A percentile compares a stretch with the other conserved stretches of the same genome.
phyloP scores from a whole-genome alignment of 228 moss, liverwort and hornwort species.

The Sphagnum fallax region DNA sequence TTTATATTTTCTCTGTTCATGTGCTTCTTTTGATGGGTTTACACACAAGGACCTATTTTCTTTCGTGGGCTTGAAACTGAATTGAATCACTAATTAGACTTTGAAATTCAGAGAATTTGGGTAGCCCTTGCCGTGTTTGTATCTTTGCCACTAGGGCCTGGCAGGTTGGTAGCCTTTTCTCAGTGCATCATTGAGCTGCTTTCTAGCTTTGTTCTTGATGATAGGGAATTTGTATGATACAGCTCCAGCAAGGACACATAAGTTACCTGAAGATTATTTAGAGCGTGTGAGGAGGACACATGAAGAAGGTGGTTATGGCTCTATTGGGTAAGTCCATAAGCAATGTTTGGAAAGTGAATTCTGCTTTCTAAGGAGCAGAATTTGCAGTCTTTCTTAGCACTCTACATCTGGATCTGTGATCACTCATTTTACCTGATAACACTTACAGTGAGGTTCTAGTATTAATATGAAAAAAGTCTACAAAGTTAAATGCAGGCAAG shows the following conservation, averaged over 20 bases:
- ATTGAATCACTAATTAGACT: neutral
- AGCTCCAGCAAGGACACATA: conserved; percentile 60
- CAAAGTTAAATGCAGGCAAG: too few relatives aligned
- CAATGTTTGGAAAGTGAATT: too few relatives aligned
- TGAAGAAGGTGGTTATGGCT: conserved; percentile 68
- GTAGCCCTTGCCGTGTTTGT: neutral
- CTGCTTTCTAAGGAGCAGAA: too few relatives aligned
- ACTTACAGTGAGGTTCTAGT: neutral
- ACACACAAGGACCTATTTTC: neutral
- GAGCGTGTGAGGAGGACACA: conserved; percentile 75
- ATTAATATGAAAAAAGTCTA: neutral
- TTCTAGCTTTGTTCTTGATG: neutral
- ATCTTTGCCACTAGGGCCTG: neutral
- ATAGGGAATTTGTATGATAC: conserved; percentile 6
- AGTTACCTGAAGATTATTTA: conserved; percentile 74
- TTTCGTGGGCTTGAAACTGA: neutral
- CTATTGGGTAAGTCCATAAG: conserved; percentile 51
- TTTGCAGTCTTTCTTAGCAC: neutral
- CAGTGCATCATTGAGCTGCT: neutral
- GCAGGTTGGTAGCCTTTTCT: too few relatives aligned
- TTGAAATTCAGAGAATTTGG: neutral
- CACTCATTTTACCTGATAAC: neutral
- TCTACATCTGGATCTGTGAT: neutral
- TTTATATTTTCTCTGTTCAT: neutral
- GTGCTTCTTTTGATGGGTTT: too few relatives aligned